Evolutionary conservation across 306 rosid genomes (phyloP), one percentile per base, ranked within the genome.

Genomic region (Medicago arabica): DNA sequence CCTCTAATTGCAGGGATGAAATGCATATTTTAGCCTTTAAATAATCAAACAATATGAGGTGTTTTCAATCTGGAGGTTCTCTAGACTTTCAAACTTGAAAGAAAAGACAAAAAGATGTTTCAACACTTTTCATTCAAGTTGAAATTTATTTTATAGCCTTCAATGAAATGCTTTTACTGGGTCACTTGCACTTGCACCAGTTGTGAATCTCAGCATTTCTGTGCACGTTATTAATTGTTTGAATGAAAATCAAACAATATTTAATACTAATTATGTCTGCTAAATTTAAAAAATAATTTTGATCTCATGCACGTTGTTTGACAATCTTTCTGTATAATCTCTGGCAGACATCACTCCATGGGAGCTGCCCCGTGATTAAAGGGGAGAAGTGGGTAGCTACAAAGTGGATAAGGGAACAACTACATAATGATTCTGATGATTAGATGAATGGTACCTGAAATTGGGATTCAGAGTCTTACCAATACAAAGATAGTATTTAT

Each of bases 301-400:
- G 7, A 36, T 3, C 79, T 74, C 19, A 21, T 4, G 19, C 25
- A 51, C 9, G 17, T 55, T 50, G 50, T 74, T 38, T 80, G 18
- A 47, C 76, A 9, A 55, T 44, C 23, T 69, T 69, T 67, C 49
- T 69, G n/a, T 75, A 78, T n/a, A 81, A 81, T 34, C 31, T 78
- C 81, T 77, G 78, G 86, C 87, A 95, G 99, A 60, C 86, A 77
- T 90, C 99, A 64, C 83, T 92, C 38, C 99, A 95, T 61, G 97
- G 93, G 65, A 89, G 99, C 85, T 96, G 98, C 73, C 88, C 97
- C 9, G 99, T 92, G 55, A 79, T 89, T 50, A 77, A 83, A 83
- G 99, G 99, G 75, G 86, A 84, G 76, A 95, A 96, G 75, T 96
- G 99, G 98, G 97, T 92, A 43, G 93, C 92, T 8, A 90, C 97